Evolutionary conservation across 2,329 filamentous ascomycete species (phyloP).

Genomic region (Neospermospora avenae): DNA sequence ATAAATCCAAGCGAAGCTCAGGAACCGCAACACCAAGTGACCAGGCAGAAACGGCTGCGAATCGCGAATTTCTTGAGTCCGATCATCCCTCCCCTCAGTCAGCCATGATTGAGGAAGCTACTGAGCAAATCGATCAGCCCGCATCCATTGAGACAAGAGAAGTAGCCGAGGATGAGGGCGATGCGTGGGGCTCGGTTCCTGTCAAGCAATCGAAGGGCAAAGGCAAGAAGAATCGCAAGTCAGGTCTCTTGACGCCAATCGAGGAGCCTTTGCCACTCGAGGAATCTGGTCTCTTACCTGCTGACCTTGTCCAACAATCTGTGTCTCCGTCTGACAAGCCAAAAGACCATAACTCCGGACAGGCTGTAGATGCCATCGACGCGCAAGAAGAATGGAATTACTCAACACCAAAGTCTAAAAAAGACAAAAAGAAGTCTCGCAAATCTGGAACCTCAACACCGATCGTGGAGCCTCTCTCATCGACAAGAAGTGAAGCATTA

Average conservation of each 20-base stretch:
- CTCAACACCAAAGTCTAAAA: conserved; percentile 18
- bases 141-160: not conserved
- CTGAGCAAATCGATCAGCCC: not conserved
- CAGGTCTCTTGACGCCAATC: not conserved
- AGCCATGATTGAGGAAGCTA: not conserved
- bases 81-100: not conserved
- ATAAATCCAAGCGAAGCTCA: not conserved
- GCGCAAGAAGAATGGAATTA: conserved; percentile 10
- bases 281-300: not conserved
- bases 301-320: not conserved
- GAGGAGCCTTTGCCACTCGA: conserved; percentile 1
- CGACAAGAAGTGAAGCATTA: not conserved
- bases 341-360: not conserved
- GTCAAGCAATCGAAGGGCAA: not conserved
- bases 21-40: conserved; percentile 2
- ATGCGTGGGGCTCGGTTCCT: conserved; percentile 10
- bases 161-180: not conserved
- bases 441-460: not conserved
- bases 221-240: not conserved
- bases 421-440: conserved; percentile 2
- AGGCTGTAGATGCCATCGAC: not conserved
- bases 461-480: not conserved
- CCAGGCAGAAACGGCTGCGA: not conserved
- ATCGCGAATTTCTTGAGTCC: not conserved
- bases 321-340: not conserved